These are phyloP conservation scores for Boletus patriciae DNA, from an alignment of 768 basidiomycete genomes.

Conservation along the genomic window DNA sequence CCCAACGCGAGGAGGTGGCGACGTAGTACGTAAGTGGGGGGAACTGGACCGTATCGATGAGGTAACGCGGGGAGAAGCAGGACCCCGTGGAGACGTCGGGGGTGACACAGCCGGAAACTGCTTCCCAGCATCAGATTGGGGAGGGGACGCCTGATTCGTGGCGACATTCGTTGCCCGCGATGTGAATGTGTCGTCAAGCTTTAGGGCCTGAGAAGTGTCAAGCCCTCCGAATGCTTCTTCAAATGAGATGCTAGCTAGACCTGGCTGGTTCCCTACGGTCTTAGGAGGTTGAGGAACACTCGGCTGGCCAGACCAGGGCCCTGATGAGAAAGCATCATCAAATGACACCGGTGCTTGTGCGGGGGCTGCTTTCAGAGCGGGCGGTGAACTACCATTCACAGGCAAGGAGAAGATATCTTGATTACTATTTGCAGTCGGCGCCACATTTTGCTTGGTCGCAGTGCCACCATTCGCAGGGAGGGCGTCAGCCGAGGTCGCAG, in stretches of 20 bases:
- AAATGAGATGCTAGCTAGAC: slow-evolving; percentile 37
- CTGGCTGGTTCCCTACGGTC: slow-evolving; percentile 8
- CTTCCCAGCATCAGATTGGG: slow-evolving; percentile 19
- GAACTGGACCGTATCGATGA: slow-evolving; percentile 37
- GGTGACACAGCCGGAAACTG: slow-evolving; percentile 43
- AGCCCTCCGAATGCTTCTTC: slow-evolving; percentile 59
- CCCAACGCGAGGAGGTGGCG: slow-evolving; percentile 50
- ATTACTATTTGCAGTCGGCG: slow-evolving; percentile 5
- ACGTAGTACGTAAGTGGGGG: slow-evolving; percentile 43
- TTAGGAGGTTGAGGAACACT: slow-evolving; percentile 19
- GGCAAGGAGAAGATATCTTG: slow-evolving; percentile 16
- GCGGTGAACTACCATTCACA: slow-evolving; percentile 10
- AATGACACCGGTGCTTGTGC: slow-evolving; percentile 38
- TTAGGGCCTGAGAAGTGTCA: slow-evolving; percentile 38
- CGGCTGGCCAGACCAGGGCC: slow-evolving; percentile 3
- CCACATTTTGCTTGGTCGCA: slow-evolving; percentile 7
- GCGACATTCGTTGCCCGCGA: slow-evolving; percentile 36
- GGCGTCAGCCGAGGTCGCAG: slow-evolving; percentile 23
- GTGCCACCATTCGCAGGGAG: slow-evolving; percentile 29
- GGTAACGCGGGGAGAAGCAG: slow-evolving; percentile 31
- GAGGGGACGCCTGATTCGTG: slow-evolving; percentile 20
- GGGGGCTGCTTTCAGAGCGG: slow-evolving; percentile 15
- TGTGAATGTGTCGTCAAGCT: slow-evolving; percentile 41
- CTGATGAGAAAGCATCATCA: slow-evolving; percentile 48
- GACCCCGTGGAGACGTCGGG: slow-evolving; percentile 40